phyloP scores from a whole-genome alignment of 1,139 yeast species.

The Petasospora rhodanensis region DNA sequence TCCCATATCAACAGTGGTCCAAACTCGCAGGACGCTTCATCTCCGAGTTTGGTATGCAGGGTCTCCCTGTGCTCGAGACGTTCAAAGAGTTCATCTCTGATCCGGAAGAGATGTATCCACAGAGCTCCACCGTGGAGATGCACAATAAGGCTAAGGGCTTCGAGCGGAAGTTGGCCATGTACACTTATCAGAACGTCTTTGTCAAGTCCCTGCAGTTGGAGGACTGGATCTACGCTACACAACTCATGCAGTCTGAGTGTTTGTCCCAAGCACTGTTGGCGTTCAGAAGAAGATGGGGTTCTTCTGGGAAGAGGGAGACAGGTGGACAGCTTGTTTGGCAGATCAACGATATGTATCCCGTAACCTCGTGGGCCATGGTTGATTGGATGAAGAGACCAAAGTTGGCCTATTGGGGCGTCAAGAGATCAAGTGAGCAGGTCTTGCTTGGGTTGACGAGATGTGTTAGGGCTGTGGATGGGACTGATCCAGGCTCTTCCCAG shows the following conservation, averaged over 20 bases:
- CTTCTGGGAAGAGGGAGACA: slow-evolving; percentile 8
- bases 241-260: slow-evolving; percentile 17
- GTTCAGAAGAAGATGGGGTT: slow-evolving; percentile 17
- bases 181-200: slow-evolving; percentile 13
- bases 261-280: slow-evolving; percentile 14
- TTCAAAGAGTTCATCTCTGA: slow-evolving; percentile 11
- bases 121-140: slow-evolving; percentile 13
- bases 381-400: slow-evolving; percentile 16
- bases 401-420: slow-evolving; percentile 15
- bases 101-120: slow-evolving; percentile 13
- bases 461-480: slow-evolving; percentile 6
- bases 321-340: slow-evolving; percentile 22
- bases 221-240: slow-evolving; percentile 19
- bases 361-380: slow-evolving; percentile 19
- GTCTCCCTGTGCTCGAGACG: slow-evolving; percentile 11
- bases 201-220: slow-evolving; percentile 6
- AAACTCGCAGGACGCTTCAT: slow-evolving; percentile 15
- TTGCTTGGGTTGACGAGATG: slow-evolving; percentile 11
- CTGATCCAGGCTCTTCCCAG: slow-evolving; percentile 1
- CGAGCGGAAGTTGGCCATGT: slow-evolving; percentile 15
- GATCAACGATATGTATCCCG: slow-evolving; percentile 18
- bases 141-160: slow-evolving; percentile 19
- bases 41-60: slow-evolving; percentile 21
- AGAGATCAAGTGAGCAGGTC: slow-evolving; percentile 9
- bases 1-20: slow-evolving; percentile 18